These are phyloP conservation scores for Leishmania lainsoni DNA, from an alignment of 208 protist species.

Conservation along the genomic window DNA sequence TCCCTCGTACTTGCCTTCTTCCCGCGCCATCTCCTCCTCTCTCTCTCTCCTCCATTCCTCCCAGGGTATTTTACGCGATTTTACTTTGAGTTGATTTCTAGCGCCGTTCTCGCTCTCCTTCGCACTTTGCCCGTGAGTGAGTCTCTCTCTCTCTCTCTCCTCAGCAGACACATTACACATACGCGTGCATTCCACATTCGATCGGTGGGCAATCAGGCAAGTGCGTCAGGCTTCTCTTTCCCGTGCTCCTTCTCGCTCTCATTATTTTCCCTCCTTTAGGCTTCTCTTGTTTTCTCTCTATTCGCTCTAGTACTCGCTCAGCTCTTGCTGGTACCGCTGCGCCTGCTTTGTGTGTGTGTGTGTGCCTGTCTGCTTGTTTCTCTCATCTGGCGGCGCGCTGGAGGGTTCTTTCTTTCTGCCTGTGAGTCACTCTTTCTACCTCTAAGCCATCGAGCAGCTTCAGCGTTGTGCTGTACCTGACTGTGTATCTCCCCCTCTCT, in stretches of 20 bases:
- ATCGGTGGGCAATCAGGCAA: too few species aligned
- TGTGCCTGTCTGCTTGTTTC: background rate
- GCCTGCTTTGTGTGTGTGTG: background rate
- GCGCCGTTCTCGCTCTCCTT: background rate
- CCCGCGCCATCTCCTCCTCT: too few species aligned
- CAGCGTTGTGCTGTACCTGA: background rate
- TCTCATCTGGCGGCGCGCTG: background rate
- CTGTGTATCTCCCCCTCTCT: slow-evolving; percentile 6
- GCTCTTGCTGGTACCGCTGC: too few species aligned
- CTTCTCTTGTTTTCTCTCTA: background rate
- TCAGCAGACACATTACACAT: too few species aligned
- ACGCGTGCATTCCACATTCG: too few species aligned
- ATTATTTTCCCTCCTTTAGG: background rate
- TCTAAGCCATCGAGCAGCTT: background rate
- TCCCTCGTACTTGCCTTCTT: slow-evolving; percentile 1
- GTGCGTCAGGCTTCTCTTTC: too few species aligned
- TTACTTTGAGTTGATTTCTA: background rate
- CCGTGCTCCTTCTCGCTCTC: background rate
- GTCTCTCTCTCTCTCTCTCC: too few species aligned
- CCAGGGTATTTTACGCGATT: background rate
- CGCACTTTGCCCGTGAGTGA: background rate
- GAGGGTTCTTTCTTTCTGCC: background rate
- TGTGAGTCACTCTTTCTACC: background rate
- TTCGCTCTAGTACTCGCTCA: background rate
- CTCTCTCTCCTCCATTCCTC: slow-evolving; percentile 7